A percentile compares a stretch with the other conserved stretches of the same genome.
phyloP scores from a whole-genome alignment of 176 grass and related monocot genomes.

The Aegilops longissima region DNA sequence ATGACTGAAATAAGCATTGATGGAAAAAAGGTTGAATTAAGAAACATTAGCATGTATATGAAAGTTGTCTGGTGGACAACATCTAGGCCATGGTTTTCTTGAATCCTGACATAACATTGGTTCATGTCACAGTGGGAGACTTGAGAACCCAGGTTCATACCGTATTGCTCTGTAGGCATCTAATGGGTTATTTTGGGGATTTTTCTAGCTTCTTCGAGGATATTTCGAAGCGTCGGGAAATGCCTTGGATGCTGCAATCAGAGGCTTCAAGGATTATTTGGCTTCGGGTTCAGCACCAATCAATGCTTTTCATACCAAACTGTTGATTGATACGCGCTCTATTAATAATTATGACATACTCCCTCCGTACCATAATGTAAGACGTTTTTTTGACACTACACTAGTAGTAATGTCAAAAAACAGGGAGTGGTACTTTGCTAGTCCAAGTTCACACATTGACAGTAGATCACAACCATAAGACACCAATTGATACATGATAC shows the following conservation, averaged over 20 bases:
- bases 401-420: no score
- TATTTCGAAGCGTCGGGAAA: slow-evolving; percentile 28
- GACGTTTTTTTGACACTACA: no score
- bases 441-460: neutral
- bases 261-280: slow-evolving; percentile 35
- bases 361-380: no score
- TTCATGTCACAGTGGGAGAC: neutral
- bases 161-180: neutral
- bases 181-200: neutral
- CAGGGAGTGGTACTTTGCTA: neutral
- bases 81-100: neutral
- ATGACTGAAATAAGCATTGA: neutral
- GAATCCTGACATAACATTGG: neutral
- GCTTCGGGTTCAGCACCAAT: neutral
- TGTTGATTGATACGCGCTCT: neutral
- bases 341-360: neutral
- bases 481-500: neutral
- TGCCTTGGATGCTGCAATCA: slow-evolving; percentile 48
- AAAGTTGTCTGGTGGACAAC: neutral
- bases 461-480: neutral
- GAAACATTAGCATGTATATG: neutral
- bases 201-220: slow-evolving; percentile 14
- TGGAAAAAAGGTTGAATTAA: neutral
- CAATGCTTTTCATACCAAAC: neutral
- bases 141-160: neutral